Conservation (phyloP, 805 yeast species). For the Candida palmyrensis region DNA sequence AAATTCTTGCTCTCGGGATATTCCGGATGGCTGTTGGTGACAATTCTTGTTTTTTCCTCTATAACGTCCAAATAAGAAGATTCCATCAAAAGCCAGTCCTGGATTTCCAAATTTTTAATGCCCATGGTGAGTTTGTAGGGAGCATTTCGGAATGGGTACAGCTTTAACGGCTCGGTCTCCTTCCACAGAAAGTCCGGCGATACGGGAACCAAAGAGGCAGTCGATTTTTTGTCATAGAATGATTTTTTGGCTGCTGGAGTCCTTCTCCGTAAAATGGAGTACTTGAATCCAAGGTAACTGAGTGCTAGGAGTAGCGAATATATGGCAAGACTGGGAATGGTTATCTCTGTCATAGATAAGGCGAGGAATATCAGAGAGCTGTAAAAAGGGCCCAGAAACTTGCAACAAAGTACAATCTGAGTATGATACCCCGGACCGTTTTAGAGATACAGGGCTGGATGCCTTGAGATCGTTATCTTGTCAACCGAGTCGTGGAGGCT, state of each 20-base stretch:
- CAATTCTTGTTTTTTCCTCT: slow-evolving; percentile 22
- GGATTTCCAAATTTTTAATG: slow-evolving; percentile 33
- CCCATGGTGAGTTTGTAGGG: slow-evolving; percentile 63
- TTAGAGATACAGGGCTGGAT: too few relatives aligned
- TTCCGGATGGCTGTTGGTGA: slow-evolving; percentile 27
- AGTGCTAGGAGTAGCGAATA: neutral
- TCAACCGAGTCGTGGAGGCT: too few relatives aligned
- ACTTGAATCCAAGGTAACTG: neutral
- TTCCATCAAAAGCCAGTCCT: slow-evolving; percentile 39
- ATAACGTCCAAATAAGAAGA: slow-evolving; percentile 24
- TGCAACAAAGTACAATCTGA: too few relatives aligned
- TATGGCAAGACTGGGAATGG: too few relatives aligned
- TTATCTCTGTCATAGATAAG: too few relatives aligned
- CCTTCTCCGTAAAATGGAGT: neutral
- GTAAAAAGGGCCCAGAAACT: too few relatives aligned
- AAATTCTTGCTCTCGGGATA: slow-evolving; percentile 24
- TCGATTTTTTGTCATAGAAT: neutral
- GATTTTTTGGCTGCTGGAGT: neutral
- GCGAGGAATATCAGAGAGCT: too few relatives aligned
- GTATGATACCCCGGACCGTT: too few relatives aligned
- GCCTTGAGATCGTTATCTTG: too few relatives aligned
- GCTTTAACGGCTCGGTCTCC: slow-evolving; percentile 15
- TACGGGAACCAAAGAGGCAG: slow-evolving; percentile 13
- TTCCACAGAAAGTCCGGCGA: slow-evolving; percentile 22
- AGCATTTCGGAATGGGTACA: slow-evolving; percentile 55